Evolutionary conservation across 2,329 filamentous ascomycete genomes (phyloP).

Genomic region (Calonectria pauciramosa): DNA sequence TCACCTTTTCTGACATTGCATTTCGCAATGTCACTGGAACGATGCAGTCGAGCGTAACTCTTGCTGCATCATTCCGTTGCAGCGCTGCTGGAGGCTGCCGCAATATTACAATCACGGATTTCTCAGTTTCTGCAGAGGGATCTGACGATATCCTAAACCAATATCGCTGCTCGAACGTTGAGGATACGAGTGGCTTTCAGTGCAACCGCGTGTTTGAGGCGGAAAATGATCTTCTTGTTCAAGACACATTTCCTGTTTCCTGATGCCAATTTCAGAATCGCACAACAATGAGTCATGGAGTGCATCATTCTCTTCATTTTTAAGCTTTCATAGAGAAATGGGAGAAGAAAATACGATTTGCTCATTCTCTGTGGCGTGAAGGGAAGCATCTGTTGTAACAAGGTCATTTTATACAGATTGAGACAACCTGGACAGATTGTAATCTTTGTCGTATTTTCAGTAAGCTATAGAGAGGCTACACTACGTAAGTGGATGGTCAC

Average conservation of each 20-base stretch:
- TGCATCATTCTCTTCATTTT: too few relatives aligned
- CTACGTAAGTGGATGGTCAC: too few relatives aligned
- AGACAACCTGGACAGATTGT: neutral
- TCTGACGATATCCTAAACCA: neutral
- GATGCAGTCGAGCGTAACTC: neutral
- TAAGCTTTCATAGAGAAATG: too few relatives aligned
- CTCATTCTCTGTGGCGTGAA: too few relatives aligned
- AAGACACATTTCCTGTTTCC: too few relatives aligned
- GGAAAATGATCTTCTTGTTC: too few relatives aligned
- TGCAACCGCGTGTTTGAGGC: neutral
- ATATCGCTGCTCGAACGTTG: neutral
- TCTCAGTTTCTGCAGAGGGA: neutral
- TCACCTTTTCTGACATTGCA: constrained; percentile 1
- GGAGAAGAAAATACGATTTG: too few relatives aligned
- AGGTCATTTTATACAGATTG: too few relatives aligned
- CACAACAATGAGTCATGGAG: too few relatives aligned
- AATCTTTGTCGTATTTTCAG: neutral
- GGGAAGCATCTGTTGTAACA: too few relatives aligned
- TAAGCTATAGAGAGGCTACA: too few relatives aligned
- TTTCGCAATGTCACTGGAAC: constrained; percentile 6
- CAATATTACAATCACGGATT: neutral
- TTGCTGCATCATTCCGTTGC: constrained; percentile 4
- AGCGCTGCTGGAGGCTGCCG: neutral
- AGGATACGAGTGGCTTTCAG: neutral
- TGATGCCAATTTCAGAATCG: too few relatives aligned